Base-by-base conservation (phyloP, 2,329 filamentous ascomycete genomes). In the Torrubiellomyces zombiae region DNA sequence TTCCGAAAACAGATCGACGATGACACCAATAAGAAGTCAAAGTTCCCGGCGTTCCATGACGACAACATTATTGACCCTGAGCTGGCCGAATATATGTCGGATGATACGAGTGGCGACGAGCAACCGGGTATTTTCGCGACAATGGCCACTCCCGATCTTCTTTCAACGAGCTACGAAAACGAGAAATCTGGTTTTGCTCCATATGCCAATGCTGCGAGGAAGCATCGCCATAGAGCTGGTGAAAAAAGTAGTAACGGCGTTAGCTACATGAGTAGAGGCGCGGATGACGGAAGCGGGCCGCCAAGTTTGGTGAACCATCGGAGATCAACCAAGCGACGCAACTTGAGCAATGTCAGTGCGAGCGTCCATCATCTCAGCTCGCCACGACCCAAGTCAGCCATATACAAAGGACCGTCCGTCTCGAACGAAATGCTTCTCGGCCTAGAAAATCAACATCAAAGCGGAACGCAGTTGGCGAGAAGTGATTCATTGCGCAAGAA, bases 1-100 rank as follows among this genome's bases (percentile, higher is more conserved):
- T 95, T 95, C 37, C 81, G 83, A 27, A 77, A 76, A 30, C 63
- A 72, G 8, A 57, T 63, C 11, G 71, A 58, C 7, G 70, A 91
- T 26, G 75, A 83, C 30, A 54, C 63, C 23, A 56, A 62, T 4
- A 70, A 65, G 33, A 75, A 73, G 34, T 57, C 69, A 6, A 70
- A 72, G 20, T 63, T 93, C 18, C 76, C 85, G 10, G 83, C 83
- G n/a, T 95, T 98, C 39, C 89, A 98, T 46, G 83, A 89, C 43
- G 89, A 98, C 55, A 95, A 89, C 43, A 93, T 98, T 38, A 95
- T 98, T 38, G 89, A 98, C 44, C 89, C 89, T 2, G 89, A 98
- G 42, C 58, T 98, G 27, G 86, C 85, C 5, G 79, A 82, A 17
- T 98, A 91, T 51, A 78, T 98, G 62, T 98, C 89, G 6, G 89